Evolutionary conservation across 176 grass and related monocot genomes (phyloP).

Genomic region (Oryza longistaminata): DNA sequence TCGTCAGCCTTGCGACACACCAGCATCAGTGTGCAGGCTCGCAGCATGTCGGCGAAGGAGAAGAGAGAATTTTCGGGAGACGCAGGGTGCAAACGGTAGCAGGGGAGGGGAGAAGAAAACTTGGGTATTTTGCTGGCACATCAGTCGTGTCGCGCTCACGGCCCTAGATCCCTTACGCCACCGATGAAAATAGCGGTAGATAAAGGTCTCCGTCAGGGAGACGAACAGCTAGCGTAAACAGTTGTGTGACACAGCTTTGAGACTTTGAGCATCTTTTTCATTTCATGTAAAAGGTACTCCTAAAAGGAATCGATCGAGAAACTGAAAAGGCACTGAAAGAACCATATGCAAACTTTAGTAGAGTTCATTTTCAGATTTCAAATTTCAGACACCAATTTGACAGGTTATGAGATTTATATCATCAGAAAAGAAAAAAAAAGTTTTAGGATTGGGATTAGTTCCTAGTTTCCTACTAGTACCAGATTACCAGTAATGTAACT

Average conservation of each 20-base stretch:
- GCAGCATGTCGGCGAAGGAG: not conserved
- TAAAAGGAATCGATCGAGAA: constrained; percentile 5
- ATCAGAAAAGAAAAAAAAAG: not conserved
- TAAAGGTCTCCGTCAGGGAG: constrained; percentile 41
- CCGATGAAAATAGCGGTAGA: constrained; percentile 19
- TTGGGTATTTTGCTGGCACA: not conserved
- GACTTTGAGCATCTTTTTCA: too few species aligned
- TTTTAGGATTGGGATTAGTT: not conserved
- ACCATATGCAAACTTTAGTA: not conserved
- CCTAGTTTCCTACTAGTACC: too few species aligned
- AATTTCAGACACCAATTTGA: not conserved
- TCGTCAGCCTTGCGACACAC: constrained; percentile 20
- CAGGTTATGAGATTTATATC: not conserved
- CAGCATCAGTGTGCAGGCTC: not conserved
- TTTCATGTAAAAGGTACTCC: not conserved
- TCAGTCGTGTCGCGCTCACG: not conserved
- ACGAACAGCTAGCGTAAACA: not conserved
- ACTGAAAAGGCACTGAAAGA: not conserved
- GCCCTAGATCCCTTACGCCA: constrained; percentile 19
- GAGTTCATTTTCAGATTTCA: not conserved
- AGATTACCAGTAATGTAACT: not conserved
- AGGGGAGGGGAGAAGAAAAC: not conserved
- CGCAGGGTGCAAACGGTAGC: not conserved
- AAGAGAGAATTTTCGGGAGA: not conserved
- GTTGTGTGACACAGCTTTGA: constrained; percentile 1